Evolutionary conservation across 1,139 yeast genomes (phyloP).

Genomic region (Diutina scorzettiae): DNA sequence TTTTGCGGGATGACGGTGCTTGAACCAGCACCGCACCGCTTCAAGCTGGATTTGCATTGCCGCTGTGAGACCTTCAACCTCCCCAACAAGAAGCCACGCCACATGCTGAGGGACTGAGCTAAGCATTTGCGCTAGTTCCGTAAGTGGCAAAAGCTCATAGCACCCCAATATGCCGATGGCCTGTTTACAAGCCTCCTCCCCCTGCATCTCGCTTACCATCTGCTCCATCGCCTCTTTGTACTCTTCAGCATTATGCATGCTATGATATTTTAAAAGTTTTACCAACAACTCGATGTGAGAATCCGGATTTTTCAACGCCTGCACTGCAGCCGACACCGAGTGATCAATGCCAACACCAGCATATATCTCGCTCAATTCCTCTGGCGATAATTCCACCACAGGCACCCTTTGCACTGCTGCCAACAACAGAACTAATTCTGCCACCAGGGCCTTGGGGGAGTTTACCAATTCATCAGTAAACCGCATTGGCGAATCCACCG

Average conservation of each 20-base stretch:
- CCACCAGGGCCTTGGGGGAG: background rate
- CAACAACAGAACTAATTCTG: background rate
- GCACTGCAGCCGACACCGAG: background rate
- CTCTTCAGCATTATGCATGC: background rate
- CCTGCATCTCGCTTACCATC: background rate
- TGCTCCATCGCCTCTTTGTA: background rate
- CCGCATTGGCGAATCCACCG: background rate
- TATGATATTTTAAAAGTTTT: background rate
- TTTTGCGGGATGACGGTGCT: background rate
- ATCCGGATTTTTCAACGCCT: background rate
- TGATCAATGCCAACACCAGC: background rate
- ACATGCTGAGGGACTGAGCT: background rate
- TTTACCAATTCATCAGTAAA: background rate
- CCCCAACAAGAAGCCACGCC: background rate
- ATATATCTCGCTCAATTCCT: background rate
- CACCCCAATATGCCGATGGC: background rate
- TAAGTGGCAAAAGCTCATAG: background rate
- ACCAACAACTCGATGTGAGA: background rate
- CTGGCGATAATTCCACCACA: background rate
- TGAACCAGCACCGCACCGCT: constrained; percentile 2
- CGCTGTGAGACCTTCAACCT: background rate
- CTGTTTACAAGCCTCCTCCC: background rate
- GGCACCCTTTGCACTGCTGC: background rate
- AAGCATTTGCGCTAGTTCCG: background rate
- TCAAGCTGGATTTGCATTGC: background rate